Percentiles rank a stretch among this genome's conserved stretches.
Conservation (phyloP, 139 green algal genomes). For the Chlamydomonas asymmetrica region DNA sequence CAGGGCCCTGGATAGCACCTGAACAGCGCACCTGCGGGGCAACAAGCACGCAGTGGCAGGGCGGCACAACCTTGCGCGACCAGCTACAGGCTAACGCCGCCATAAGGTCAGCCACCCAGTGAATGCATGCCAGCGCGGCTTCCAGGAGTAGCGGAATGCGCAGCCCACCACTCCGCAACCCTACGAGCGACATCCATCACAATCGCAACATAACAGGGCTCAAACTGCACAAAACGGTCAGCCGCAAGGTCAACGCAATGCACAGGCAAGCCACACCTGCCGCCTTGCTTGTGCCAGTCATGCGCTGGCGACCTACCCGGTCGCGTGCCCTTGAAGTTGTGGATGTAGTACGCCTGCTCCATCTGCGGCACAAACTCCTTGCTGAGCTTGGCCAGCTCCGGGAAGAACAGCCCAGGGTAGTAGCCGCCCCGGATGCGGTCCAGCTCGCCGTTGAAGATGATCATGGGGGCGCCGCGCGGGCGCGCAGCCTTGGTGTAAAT, state of each 20-base stretch:
- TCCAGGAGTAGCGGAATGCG: no score
- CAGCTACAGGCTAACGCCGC: no score
- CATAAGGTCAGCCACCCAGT: no score
- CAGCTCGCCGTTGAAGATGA: constrained; percentile 91
- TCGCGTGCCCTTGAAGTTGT: constrained; percentile 86
- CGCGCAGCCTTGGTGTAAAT: constrained; percentile 54
- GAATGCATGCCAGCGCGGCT: no score
- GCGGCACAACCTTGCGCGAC: no score
- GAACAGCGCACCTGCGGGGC: constrained; percentile 63
- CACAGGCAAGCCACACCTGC: not conserved
- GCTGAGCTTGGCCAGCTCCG: constrained; percentile 72
- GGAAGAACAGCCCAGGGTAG: constrained; percentile 83
- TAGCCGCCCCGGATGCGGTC: constrained; percentile 76
- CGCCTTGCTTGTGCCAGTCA: not conserved
- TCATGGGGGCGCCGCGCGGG: constrained; percentile 51
- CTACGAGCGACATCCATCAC: no score
- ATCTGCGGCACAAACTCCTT: constrained; percentile 68
- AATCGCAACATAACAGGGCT: no score
- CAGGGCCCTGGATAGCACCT: constrained; percentile 82
- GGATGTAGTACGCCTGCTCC: constrained; percentile 77
- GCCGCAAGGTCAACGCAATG: no score
- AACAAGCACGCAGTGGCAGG: no score
- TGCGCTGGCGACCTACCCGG: constrained; percentile 45
- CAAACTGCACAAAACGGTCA: no score
- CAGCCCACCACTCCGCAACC: no score